Percentiles rank a stretch among this genome's conserved stretches.
Conservation (phyloP, 1,284 basidiomycete species). For the Ustilago bromivora region DNA sequence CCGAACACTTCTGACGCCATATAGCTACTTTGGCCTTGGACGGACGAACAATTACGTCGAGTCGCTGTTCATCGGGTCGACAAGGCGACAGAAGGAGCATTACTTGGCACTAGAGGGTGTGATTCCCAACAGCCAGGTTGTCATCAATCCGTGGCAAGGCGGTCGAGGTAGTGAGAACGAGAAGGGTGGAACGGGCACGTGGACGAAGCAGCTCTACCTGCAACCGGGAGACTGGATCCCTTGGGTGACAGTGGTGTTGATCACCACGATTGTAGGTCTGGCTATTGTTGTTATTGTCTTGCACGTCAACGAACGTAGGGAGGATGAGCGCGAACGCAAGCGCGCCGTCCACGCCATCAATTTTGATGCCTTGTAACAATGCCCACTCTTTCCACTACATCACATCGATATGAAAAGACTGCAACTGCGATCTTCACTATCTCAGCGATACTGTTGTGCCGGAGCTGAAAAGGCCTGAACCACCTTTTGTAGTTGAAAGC, state of each 20-base stretch:
- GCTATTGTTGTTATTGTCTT: slow-evolving; percentile 86
- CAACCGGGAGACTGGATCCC: slow-evolving; percentile 97
- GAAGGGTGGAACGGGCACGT: slow-evolving; percentile 70
- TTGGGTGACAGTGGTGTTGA: slow-evolving; percentile 89
- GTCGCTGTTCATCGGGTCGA: slow-evolving; percentile 69
- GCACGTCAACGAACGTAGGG: slow-evolving; percentile 90
- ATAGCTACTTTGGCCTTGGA: slow-evolving; percentile 95
- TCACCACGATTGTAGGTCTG: slow-evolving; percentile 80
- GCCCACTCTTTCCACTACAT: background rate
- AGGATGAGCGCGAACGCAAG: slow-evolving; percentile 89
- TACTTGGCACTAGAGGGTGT: slow-evolving; percentile 93
- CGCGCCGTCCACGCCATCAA: slow-evolving; percentile 93
- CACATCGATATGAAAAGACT: background rate
- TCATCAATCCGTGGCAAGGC: slow-evolving; percentile 84
- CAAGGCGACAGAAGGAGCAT: slow-evolving; percentile 75
- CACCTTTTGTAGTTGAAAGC: background rate
- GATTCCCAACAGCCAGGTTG: slow-evolving; percentile 95
- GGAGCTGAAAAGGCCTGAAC: no score
- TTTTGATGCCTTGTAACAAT: slow-evolving; percentile 83
- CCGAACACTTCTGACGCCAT: slow-evolving; percentile 87
- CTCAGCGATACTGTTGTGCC: no score
- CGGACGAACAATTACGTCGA: slow-evolving; percentile 99
- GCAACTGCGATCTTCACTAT: no score
- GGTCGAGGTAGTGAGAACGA: slow-evolving; percentile 38
- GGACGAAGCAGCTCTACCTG: slow-evolving; percentile 91